Conservation (phyloP, 2,329 filamentous ascomycete species). For the Penicillium aurantiogriseum region DNA sequence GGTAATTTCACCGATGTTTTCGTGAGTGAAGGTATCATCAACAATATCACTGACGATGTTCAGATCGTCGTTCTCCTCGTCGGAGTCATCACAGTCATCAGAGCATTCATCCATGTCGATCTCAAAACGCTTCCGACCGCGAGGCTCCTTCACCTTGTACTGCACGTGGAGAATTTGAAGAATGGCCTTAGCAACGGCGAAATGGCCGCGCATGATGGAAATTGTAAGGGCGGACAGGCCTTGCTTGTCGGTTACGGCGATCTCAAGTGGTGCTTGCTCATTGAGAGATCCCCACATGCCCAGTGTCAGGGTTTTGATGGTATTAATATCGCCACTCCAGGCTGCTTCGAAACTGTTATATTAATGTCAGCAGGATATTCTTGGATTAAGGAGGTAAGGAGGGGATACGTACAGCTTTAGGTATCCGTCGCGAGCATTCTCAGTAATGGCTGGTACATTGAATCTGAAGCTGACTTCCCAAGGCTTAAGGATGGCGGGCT, state of each 20-base stretch:
- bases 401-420: conserved; percentile 56
- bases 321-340: conserved; percentile 67
- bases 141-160: conserved; percentile 58
- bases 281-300: conserved; percentile 44
- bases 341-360: conserved; percentile 59
- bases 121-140: conserved; percentile 41
- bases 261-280: conserved; percentile 60
- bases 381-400: conserved; percentile 40
- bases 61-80: conserved; percentile 19
- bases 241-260: conserved; percentile 57
- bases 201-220: conserved; percentile 65
- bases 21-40: conserved; percentile 69
- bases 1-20: conserved; percentile 69
- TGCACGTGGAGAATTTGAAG: conserved; percentile 70
- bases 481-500: conserved; percentile 4
- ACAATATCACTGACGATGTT: conserved; percentile 53
- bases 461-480: conserved; percentile 58
- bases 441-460: conserved; percentile 49
- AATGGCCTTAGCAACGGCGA: conserved; percentile 62
- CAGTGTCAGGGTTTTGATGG: conserved; percentile 47
- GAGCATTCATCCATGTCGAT: conserved; percentile 30
- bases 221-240: conserved; percentile 64
- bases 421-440: conserved; percentile 59
- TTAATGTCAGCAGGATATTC: conserved; percentile 50
- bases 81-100: conserved; percentile 35